Conservation (phyloP, 2,329 filamentous ascomycete genomes). For the Lachnellula occidentalis region DNA sequence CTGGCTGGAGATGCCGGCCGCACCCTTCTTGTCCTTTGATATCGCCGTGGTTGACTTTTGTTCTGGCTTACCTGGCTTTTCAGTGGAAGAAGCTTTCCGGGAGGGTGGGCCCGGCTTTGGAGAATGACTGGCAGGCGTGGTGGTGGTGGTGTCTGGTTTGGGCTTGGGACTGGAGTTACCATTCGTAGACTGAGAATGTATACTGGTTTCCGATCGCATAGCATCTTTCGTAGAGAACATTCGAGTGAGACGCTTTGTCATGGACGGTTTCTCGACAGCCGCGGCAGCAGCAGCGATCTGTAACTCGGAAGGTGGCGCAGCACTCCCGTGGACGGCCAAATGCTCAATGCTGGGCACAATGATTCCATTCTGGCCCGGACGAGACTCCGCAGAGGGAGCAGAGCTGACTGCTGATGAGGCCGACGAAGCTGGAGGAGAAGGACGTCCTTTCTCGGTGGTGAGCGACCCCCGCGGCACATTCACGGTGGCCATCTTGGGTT, state of each 20-base stretch:
- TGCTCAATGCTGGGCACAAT: slow-evolving; percentile 22
- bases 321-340: slow-evolving; percentile 21
- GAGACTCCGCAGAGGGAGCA: slow-evolving; percentile 11
- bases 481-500: slow-evolving; percentile 26
- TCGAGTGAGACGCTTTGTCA: slow-evolving; percentile 59
- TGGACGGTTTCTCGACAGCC: slow-evolving; percentile 47
- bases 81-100: slow-evolving; percentile 41
- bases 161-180: slow-evolving; percentile 31
- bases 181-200: slow-evolving; percentile 17
- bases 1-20: slow-evolving; percentile 23
- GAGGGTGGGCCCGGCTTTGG: slow-evolving; percentile 35
- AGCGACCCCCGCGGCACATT: slow-evolving; percentile 19
- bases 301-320: slow-evolving; percentile 28
- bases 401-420: slow-evolving; percentile 18
- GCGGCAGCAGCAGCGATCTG: slow-evolving; percentile 19
- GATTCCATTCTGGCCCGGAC: slow-evolving; percentile 22
- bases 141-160: slow-evolving; percentile 16
- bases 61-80: slow-evolving; percentile 33
- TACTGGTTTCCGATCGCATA: slow-evolving; percentile 20
- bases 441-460: slow-evolving; percentile 17
- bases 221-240: slow-evolving; percentile 59
- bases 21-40: slow-evolving; percentile 27
- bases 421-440: slow-evolving; percentile 24
- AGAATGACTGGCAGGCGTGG: slow-evolving; percentile 18
- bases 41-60: slow-evolving; percentile 26